Base-by-base conservation (phyloP, 2,329 filamentous ascomycete genomes). In the Pseudocercospora eumusae region DNA sequence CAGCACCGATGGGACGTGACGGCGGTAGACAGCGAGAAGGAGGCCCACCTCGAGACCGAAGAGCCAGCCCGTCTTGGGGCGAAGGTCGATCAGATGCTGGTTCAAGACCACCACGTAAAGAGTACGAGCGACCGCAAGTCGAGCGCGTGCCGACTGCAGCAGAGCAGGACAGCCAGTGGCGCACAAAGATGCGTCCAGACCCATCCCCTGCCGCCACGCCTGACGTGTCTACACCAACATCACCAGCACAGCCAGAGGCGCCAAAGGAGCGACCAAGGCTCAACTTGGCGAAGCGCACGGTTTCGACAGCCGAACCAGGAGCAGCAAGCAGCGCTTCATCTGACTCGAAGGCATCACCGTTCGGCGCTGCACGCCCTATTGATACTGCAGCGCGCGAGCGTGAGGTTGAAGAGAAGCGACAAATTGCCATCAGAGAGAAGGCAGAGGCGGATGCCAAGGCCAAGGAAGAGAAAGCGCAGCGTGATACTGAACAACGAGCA, bases 101-200 rank as follows among this genome's bases (percentile, higher is more conserved):
- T 28, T 92, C 91, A 23, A 86, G 91, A 65, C 90, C 91, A 64
- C 91, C 92, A 44, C 86, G 90, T 73, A 86, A 89, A 72, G 90
- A 93, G 70, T 91, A 90, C 75, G 82, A 84, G 64, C 86, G 87
- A 64, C 85, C 88, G 11, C 83, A 83, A 56, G 78, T 79, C 60
- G 89, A 91, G 74, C 86, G 91, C 69, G 83, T 83, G 56, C 90
- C 90, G 21, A 98, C 91, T 60, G 95, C 95, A 44, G 90, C 95
- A 55, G 95, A 99, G 64, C 86, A 91, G 73, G 95, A 98, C 75
- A 96, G 88, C 79, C 88, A 96, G 78, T 99, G 95, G 95, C 89
- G 95, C 71, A 83, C 84, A 68, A 90, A 85, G 77, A 98, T 98
- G 93, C 89, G 87, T 69, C 91, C 93, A n/a, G 93, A 96, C 71